Evolutionary conservation across 768 basidiomycete species (phyloP).

Genomic region (Pisolithus microcarpus): DNA sequence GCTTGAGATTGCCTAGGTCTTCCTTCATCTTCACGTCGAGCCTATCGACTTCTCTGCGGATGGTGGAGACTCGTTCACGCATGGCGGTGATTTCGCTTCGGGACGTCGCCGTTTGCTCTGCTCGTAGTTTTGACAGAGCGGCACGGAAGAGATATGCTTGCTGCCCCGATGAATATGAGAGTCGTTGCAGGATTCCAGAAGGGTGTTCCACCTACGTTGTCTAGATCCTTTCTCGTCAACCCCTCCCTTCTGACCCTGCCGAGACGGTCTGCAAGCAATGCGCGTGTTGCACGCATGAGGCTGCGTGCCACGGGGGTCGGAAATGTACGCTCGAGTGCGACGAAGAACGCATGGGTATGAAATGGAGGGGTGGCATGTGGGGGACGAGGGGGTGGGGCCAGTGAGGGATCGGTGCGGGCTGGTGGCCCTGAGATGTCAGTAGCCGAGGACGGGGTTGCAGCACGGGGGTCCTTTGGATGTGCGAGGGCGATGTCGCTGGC

Average conservation of each 20-base stretch:
- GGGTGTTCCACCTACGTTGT: conserved; percentile 52
- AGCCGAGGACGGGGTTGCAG: conserved; percentile 3
- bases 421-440: conserved; percentile 8
- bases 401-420: conserved; percentile 2
- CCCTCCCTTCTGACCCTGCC: conserved; percentile 67
- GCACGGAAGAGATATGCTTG: conserved; percentile 96
- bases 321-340: conserved; percentile 64
- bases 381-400: conserved; percentile 18
- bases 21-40: conserved; percentile 91
- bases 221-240: conserved; percentile 68
- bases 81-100: conserved; percentile 83
- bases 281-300: conserved; percentile 79
- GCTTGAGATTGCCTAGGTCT: conserved; percentile 79
- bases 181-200: not conserved
- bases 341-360: conserved; percentile 74
- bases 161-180: conserved; percentile 33
- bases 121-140: conserved; percentile 82
- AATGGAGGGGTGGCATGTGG: conserved; percentile 68
- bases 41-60: conserved; percentile 81
- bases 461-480: conserved; percentile 13
- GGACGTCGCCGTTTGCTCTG: conserved; percentile 74
- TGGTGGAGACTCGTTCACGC: conserved; percentile 62
- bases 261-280: conserved; percentile 68
- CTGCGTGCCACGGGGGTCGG: conserved; percentile 65
- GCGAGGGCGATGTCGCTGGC: conserved; percentile 7